Evolutionary conservation across 2,329 filamentous ascomycete species (phyloP).

Genomic region (Amylocarpus encephaloides): DNA sequence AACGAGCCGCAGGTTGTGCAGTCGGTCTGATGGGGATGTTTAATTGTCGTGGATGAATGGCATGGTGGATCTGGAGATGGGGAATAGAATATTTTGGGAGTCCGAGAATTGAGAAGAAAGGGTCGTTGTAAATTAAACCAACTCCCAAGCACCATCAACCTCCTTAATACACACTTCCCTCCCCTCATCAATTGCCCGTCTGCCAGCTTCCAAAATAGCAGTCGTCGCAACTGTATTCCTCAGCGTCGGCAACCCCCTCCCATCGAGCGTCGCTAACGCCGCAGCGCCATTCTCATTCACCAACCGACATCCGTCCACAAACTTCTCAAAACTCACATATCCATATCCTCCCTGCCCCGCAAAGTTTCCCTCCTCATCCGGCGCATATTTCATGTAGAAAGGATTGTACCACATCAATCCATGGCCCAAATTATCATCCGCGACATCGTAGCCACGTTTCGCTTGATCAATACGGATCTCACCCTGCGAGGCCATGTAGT

Average conservation of each 20-base stretch:
- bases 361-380: slow-evolving; percentile 93
- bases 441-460: slow-evolving; percentile 89
- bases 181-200: slow-evolving; percentile 76
- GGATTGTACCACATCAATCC: slow-evolving; percentile 80
- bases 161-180: slow-evolving; percentile 69
- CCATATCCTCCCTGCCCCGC: slow-evolving; percentile 86
- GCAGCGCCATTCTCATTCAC: slow-evolving; percentile 69
- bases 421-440: slow-evolving; percentile 65
- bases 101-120: too few relatives aligned
- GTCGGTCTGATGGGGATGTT: too few relatives aligned
- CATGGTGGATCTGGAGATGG: too few relatives aligned
- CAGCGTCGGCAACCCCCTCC: slow-evolving; percentile 74
- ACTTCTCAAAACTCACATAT: slow-evolving; percentile 93
- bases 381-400: slow-evolving; percentile 92
- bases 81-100: too few relatives aligned
- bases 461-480: slow-evolving; percentile 90
- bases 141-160: slow-evolving; percentile 59
- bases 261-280: slow-evolving; percentile 70
- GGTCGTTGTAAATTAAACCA: slow-evolving; percentile 36
- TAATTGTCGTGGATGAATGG: too few relatives aligned
- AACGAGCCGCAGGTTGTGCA: too few relatives aligned
- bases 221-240: slow-evolving; percentile 87
- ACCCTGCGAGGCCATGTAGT: slow-evolving; percentile 79
- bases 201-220: slow-evolving; percentile 82
- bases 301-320: slow-evolving; percentile 76